These are phyloP conservation scores for Dovyalis caffra DNA, from an alignment of 345 rosid species.

Conservation along the genomic window DNA sequence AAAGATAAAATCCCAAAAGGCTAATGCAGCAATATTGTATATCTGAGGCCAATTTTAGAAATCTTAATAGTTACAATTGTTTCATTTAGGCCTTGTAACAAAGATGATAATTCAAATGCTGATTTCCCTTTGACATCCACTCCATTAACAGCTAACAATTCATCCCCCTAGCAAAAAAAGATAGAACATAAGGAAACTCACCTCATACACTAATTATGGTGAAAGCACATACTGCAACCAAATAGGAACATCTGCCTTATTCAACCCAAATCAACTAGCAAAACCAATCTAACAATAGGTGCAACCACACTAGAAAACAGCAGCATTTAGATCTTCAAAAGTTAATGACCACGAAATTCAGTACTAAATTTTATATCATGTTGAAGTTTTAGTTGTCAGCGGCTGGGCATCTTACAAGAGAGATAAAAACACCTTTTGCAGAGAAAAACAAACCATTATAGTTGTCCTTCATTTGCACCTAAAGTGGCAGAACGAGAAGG, in stretches of 20 bases:
- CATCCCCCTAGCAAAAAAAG: slow-evolving; percentile 67
- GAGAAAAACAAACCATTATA: neutral
- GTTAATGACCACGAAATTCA: neutral
- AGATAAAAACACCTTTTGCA: no score
- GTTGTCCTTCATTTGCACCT: neutral
- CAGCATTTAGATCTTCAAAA: neutral
- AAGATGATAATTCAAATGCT: slow-evolving; percentile 87
- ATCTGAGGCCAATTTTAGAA: slow-evolving; percentile 5
- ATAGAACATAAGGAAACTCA: neutral
- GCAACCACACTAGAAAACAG: neutral
- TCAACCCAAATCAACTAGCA: neutral
- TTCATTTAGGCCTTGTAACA: slow-evolving; percentile 91
- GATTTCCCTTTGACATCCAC: slow-evolving; percentile 79
- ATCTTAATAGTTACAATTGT: slow-evolving; percentile 84
- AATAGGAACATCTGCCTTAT: neutral
- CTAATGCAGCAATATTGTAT: neutral
- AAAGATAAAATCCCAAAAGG: neutral
- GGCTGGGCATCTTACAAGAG: neutral
- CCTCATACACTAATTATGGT: neutral
- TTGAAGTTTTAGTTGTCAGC: neutral
- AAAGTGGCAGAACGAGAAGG: neutral
- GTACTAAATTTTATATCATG: neutral
- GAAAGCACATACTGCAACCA: neutral
- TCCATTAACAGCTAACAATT: slow-evolving; percentile 78
- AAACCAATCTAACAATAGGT: neutral